Evolutionary conservation across 2,329 filamentous ascomycete species (phyloP).

Genomic region (Capronia coronata): DNA sequence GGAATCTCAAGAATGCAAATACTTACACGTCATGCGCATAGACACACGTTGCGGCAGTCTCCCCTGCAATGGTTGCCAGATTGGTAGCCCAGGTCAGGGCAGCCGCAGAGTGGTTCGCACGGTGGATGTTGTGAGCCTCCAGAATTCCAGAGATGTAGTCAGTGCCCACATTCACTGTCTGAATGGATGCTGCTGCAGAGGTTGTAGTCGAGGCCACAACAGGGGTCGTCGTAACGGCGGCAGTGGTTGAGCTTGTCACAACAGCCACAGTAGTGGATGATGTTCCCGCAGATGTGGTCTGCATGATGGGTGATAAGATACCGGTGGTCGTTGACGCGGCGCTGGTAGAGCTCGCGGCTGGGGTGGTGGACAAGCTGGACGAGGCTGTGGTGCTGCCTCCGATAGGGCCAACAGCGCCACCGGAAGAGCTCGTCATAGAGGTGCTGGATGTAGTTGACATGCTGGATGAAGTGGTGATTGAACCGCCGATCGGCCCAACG

Average conservation of each 20-base stretch:
- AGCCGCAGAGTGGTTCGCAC: slow-evolving; percentile 67
- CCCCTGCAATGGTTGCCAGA: slow-evolving; percentile 57
- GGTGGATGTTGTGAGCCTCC: slow-evolving; percentile 77
- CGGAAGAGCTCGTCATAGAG: slow-evolving; percentile 4
- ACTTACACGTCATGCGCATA: slow-evolving; percentile 72
- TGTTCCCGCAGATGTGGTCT: background rate
- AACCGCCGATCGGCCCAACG: slow-evolving; percentile 8
- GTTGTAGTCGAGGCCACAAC: slow-evolving; percentile 32
- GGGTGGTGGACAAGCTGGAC: background rate
- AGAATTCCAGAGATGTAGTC: slow-evolving; percentile 37
- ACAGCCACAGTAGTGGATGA: background rate
- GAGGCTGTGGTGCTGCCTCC: background rate
- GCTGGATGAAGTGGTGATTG: background rate
- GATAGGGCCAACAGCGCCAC: background rate
- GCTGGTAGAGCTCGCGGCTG: background rate
- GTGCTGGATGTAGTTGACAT: background rate
- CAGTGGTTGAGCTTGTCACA: slow-evolving; percentile 1
- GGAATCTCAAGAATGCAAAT: background rate
- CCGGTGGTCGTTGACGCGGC: background rate
- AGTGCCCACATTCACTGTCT: background rate
- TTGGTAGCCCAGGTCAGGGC: slow-evolving; percentile 59
- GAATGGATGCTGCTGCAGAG: slow-evolving; percentile 1
- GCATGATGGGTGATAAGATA: background rate
- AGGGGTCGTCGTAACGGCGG: slow-evolving; percentile 27
- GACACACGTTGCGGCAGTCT: slow-evolving; percentile 59